A percentile compares a stretch with the other conserved stretches of the same genome.
These are phyloP conservation scores for Acacia crassicarpa DNA, from an alignment of 306 rosid genomes.

Conservation along the genomic window DNA sequence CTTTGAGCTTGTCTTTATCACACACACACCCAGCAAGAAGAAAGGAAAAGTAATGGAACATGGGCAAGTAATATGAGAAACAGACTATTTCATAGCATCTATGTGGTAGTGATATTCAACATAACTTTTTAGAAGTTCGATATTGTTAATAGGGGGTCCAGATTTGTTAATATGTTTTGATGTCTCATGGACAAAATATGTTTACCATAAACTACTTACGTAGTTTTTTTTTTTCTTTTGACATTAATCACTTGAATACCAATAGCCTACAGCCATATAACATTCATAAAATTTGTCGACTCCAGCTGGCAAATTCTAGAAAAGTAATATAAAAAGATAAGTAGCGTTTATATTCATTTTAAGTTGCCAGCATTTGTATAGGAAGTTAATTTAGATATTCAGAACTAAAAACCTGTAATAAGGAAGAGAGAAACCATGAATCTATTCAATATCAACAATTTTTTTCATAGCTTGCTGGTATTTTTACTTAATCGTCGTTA, in stretches of 20 bases:
- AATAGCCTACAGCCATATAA: not conserved
- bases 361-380: not conserved
- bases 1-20: no score
- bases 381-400: not conserved
- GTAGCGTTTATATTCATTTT: no score
- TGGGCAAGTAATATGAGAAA: conserved; percentile 1
- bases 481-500: no score
- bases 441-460: no score
- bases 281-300: not conserved
- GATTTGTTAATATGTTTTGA: not conserved
- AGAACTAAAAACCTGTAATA: not conserved
- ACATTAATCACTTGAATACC: not conserved
- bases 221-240: not conserved
- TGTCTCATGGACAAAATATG: not conserved
- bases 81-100: conserved; percentile 1
- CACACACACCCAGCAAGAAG: no score
- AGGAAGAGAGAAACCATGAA: no score
- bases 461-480: no score
- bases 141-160: no score
- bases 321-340: not conserved
- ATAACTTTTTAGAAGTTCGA: conserved; percentile 2
- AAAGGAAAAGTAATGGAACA: no score
- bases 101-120: not conserved
- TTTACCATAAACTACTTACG: not conserved
- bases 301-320: not conserved